phyloP scores from a whole-genome alignment of 257 asterid genomes.

The Solanum sejunctum region DNA sequence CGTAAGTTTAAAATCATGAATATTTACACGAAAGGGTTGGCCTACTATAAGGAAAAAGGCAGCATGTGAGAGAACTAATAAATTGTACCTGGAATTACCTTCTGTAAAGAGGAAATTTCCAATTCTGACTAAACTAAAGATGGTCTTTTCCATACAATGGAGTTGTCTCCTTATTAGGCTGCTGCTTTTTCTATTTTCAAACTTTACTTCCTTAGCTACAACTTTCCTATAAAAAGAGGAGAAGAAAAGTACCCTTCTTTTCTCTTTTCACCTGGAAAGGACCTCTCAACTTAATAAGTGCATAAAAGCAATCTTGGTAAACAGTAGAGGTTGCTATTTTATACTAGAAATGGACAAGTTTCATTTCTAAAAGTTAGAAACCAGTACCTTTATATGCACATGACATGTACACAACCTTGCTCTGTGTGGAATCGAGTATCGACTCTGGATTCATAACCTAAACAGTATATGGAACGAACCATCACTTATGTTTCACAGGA shows the following conservation, averaged over 20 bases:
- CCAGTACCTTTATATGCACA: not conserved
- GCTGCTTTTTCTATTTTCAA: not conserved
- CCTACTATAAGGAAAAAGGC: not conserved
- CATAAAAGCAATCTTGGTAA: not conserved
- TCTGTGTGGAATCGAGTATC: not conserved
- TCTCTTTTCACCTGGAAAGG: not conserved
- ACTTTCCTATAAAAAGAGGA: not conserved
- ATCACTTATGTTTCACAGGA: not conserved
- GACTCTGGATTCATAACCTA: not conserved
- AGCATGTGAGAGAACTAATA: not conserved
- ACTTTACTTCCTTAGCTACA: not conserved
- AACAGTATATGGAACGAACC: not conserved
- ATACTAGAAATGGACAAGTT: not conserved
- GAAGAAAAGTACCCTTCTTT: not conserved
- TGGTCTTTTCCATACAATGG: not conserved
- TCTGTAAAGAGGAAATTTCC: not conserved
- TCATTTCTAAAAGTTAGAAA: not conserved
- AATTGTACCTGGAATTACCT: not conserved
- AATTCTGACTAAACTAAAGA: not conserved
- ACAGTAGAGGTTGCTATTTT: not conserved
- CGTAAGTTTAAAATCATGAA: not conserved
- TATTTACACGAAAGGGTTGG: not conserved
- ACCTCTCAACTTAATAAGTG: not conserved
- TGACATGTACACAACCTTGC: not conserved
- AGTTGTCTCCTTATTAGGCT: not conserved